Base-by-base conservation (phyloP, 257 asterid species). In the Solanum appendiculatum region DNA sequence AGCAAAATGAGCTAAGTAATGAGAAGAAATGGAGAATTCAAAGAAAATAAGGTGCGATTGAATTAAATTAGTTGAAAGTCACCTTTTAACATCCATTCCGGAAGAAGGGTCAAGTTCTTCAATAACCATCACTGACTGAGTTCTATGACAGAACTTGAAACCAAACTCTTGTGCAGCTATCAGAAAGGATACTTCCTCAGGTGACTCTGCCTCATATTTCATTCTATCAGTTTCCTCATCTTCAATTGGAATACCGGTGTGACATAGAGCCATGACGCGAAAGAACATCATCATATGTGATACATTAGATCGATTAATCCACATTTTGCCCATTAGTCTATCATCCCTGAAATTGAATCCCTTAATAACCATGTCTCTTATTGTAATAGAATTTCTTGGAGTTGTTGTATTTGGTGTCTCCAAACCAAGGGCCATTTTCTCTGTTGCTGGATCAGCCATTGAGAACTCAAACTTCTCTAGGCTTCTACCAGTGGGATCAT, bases 161-260 rank as follows among this genome's bases (percentile, higher is more conserved):
- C 99, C 98, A 58, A 96, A 94, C 93, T 96, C 99, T 90, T 97
- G 94, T 48, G 98, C 99, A 56, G 98, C 98, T 88, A 95, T 93
- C 86, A 96, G 95, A 92, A 96, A 96, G 36, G 99, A 89, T 37
- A 94, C 94, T 93, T 96, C 99, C 89, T 96, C 99, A 0, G 99
- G 99, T 6, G 99, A 96, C 69, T 96, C 99, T 44, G 98, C 98
- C 91, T 96, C 99, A 90, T 96, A 96, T 42, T 94, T 92, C 74
- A 93, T 70, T 66, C 58, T 29, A 44, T 97, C 98, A 4, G 97
- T 92, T 80, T 92, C 96, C 87, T 89, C 92, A 87, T 94, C 90
- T 89, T 91, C 78, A 92, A 95, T 96, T 14, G 99, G 98, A 89
- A 96, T 94, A 68, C 98, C 99, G n/a, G 98, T 91, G 89, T 96